A percentile compares a stretch with the other conserved stretches of the same genome.
Conservation (phyloP, 352 stramenopile genomes). For the Phytophthora fragariae region DNA sequence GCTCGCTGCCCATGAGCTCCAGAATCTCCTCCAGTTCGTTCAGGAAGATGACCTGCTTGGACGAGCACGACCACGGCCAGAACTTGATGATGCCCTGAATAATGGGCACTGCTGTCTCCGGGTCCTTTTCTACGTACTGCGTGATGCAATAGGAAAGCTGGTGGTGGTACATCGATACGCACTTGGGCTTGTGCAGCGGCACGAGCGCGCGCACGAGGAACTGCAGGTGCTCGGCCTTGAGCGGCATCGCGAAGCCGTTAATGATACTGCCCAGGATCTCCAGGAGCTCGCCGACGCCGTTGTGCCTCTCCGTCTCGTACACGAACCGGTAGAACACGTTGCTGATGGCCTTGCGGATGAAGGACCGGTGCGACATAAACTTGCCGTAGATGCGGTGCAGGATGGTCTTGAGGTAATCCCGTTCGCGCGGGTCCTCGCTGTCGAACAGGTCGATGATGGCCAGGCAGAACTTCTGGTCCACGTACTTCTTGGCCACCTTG, state of each 20-base stretch:
- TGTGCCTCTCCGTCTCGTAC: conserved; percentile 98
- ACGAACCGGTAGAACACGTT: conserved; percentile 99
- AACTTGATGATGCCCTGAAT: conserved; percentile 95
- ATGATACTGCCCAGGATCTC: conserved; percentile 99
- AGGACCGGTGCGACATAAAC: conserved; percentile 98
- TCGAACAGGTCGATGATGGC: conserved; percentile 95
- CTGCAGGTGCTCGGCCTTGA: conserved; percentile 98
- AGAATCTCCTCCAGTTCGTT: conserved; percentile 99
- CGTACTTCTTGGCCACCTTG: conserved; percentile 97
- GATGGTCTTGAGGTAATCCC: conserved; percentile 99
- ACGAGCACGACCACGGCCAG: conserved; percentile 95
- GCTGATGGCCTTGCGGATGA: conserved; percentile 98
- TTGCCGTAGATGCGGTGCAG: conserved; percentile 99
- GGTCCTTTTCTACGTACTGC: conserved; percentile 99
- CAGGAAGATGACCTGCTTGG: conserved; percentile 97
- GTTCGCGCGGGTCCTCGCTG: conserved; percentile 97
- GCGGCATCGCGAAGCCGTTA: conserved; percentile 99
- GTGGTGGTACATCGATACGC: conserved; percentile 97
- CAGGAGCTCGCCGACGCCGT: conserved; percentile 97
- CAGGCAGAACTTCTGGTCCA: conserved; percentile 98
- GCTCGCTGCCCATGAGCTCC: conserved; percentile 93
- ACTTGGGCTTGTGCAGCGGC: conserved; percentile 98
- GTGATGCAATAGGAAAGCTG: conserved; percentile 99
- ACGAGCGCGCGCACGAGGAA: conserved; percentile 97
- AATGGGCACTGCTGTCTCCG: conserved; percentile 95